These are phyloP conservation scores for Alternaria longipes DNA, from an alignment of 2,329 filamentous ascomycete species.

Conservation along the genomic window DNA sequence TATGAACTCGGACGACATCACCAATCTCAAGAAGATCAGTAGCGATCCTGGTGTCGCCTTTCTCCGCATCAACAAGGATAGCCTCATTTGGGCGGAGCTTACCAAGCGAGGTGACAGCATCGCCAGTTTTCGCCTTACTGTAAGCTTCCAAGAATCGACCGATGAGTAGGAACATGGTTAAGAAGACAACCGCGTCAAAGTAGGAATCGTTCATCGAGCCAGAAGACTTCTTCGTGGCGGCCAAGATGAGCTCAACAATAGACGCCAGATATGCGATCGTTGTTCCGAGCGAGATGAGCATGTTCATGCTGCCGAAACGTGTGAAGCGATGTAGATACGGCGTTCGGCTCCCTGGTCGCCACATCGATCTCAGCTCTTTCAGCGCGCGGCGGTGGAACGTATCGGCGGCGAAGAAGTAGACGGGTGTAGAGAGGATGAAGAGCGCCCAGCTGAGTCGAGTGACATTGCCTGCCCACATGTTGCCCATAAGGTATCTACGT, in stretches of 20 bases:
- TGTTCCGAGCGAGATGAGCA: slow-evolving; percentile 88
- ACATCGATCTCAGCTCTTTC: slow-evolving; percentile 80
- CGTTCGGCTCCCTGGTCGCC: slow-evolving; percentile 77
- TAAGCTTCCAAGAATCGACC: slow-evolving; percentile 83
- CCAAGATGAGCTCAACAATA: slow-evolving; percentile 75
- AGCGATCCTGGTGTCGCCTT: slow-evolving; percentile 57
- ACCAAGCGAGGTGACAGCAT: slow-evolving; percentile 81
- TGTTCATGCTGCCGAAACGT: slow-evolving; percentile 97
- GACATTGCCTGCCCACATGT: slow-evolving; percentile 74
- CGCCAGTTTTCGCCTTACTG: slow-evolving; percentile 89
- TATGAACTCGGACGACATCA: slow-evolving; percentile 72
- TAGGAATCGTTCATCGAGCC: slow-evolving; percentile 63
- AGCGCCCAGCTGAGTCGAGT: slow-evolving; percentile 81
- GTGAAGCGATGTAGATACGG: slow-evolving; percentile 80
- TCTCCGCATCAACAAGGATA: slow-evolving; percentile 66
- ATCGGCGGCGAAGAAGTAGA: slow-evolving; percentile 88
- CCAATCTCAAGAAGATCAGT: slow-evolving; percentile 71
- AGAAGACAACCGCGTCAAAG: slow-evolving; percentile 91
- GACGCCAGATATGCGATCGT: slow-evolving; percentile 88
- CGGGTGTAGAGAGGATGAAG: slow-evolving; percentile 81
- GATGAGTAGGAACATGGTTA: slow-evolving; percentile 85
- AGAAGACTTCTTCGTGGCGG: slow-evolving; percentile 52
- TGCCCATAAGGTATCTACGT: slow-evolving; percentile 73
- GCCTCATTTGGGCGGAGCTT: slow-evolving; percentile 82
- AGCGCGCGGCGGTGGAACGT: slow-evolving; percentile 81